Base-by-base conservation (phyloP, 768 basidiomycete genomes). In the Amanita muscaria region DNA sequence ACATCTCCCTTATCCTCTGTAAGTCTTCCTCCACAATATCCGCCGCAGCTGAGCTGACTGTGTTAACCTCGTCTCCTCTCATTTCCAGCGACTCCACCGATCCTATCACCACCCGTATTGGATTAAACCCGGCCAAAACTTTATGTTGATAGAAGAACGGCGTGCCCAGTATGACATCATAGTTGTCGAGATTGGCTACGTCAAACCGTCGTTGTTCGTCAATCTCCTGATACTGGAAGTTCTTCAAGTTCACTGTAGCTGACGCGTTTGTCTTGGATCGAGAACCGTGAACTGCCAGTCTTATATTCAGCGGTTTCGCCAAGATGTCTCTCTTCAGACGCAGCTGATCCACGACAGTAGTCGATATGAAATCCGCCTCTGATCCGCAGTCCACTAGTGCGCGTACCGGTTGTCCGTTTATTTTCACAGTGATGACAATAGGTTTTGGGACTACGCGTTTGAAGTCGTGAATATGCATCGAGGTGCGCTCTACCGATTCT, bases 311-410 rank as follows among this genome's bases (percentile, higher is more conserved):
- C 2, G 64, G 70, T 19, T 58, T 56, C 0, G 40, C 56, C 1
- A 72, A 49, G 9, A 52, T 48, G 1, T 49, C 46, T 1, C 43
- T 45, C 21, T 53, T 42, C 0, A 67, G 29, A 1, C 57, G 53
- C 2, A 72, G 43, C 46, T 73, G 70, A 38, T 68, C 62, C 0
- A 60, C 64, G 0, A 72, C 18, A 1, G 53, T 60, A 0, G 60
- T 51, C 0, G 66, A 66, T 19, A 73, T 59, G 42, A 73, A 70
- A 47, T 72, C n/a, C n/a, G n/a, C n/a, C n/a, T n/a, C n/a, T n/a
- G n/a, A n/a, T n/a, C n/a, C n/a, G n/a, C n/a, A n/a, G 45, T 70
- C 68, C 0, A 70, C 19, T 4, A 73, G 46, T 0, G 69, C 66
- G 2, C 58, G 46, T 0, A 50, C 61, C 0, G 59, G 58, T 1